These are phyloP conservation scores for Naganishia sp. DNA, from an alignment of 1,284 basidiomycete species.

Conservation along the genomic window DNA sequence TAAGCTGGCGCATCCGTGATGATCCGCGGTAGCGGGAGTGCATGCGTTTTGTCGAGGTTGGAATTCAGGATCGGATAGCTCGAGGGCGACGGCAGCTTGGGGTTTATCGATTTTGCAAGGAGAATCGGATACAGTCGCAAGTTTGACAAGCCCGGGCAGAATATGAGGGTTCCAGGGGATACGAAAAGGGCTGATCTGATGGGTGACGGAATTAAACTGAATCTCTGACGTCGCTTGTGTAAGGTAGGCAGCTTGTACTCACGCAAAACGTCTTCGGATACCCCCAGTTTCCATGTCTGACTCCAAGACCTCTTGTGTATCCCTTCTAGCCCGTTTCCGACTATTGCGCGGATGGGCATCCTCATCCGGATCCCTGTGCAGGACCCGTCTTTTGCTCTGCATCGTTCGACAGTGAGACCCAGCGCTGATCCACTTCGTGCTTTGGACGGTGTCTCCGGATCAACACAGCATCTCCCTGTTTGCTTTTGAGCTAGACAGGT, in stretches of 20 bases:
- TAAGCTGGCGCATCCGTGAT: constrained; percentile 20
- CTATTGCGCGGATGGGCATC: background rate
- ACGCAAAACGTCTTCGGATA: constrained; percentile 22
- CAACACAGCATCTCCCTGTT: background rate
- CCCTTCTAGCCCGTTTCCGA: constrained; percentile 2
- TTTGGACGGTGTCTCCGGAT: background rate
- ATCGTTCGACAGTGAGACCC: background rate
- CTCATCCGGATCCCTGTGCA: background rate
- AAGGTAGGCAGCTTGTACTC: background rate
- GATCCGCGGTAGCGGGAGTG: constrained; percentile 13
- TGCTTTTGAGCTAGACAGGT: too few species aligned
- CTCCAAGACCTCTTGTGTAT: too few species aligned
- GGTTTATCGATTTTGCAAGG: constrained; percentile 10
- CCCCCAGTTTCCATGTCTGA: background rate
- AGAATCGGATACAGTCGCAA: constrained; percentile 21
- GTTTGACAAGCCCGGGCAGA: constrained; percentile 23
- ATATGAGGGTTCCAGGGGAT: constrained; percentile 13
- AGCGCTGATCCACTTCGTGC: too few species aligned
- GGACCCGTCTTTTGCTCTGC: constrained; percentile 9
- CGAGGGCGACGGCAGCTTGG: constrained; percentile 18
- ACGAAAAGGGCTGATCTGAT: constrained; percentile 22
- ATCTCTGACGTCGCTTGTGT: background rate
- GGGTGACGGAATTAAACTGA: background rate
- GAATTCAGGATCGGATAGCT: background rate
- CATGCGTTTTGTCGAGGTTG: constrained; percentile 14